These are phyloP conservation scores for Leishmania turanica DNA, from an alignment of 208 protist genomes.

Conservation along the genomic window DNA sequence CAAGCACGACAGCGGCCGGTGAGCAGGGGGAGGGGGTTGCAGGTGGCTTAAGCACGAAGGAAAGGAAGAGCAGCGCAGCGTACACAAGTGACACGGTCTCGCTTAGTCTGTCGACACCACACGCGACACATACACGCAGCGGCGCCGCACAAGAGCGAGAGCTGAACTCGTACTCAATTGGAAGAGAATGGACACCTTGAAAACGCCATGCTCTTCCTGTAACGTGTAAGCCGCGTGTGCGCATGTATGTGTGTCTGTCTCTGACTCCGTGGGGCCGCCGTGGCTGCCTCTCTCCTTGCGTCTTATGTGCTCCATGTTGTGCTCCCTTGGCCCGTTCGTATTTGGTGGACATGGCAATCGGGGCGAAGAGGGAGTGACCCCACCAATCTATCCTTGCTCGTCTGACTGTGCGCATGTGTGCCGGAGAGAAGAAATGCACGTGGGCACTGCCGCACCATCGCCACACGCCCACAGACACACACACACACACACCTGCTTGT, in stretches of 20 bases:
- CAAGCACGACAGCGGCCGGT: not conserved
- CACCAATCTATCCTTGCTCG: not conserved
- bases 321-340: not conserved
- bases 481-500: not conserved
- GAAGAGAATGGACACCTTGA: not conserved
- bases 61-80: not conserved
- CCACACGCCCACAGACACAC: not conserved
- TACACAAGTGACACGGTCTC: not conserved
- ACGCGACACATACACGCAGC: not conserved
- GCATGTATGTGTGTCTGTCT: not conserved
- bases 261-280: too few relatives aligned
- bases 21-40: not conserved
- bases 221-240: not conserved
- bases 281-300: too few relatives aligned
- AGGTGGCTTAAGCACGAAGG: not conserved
- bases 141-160: not conserved
- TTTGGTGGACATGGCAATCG: not conserved
- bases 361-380: not conserved
- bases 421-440: not conserved
- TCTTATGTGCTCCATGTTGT: too few relatives aligned
- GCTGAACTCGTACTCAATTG: not conserved
- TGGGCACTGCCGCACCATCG: not conserved
- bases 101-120: not conserved
- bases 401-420: not conserved
- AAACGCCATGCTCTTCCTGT: not conserved